Evolutionary conservation across 352 stramenopile species (phyloP), one percentile per base, ranked within the genome.

Genomic region (Globisporangium cystogenes): DNA sequence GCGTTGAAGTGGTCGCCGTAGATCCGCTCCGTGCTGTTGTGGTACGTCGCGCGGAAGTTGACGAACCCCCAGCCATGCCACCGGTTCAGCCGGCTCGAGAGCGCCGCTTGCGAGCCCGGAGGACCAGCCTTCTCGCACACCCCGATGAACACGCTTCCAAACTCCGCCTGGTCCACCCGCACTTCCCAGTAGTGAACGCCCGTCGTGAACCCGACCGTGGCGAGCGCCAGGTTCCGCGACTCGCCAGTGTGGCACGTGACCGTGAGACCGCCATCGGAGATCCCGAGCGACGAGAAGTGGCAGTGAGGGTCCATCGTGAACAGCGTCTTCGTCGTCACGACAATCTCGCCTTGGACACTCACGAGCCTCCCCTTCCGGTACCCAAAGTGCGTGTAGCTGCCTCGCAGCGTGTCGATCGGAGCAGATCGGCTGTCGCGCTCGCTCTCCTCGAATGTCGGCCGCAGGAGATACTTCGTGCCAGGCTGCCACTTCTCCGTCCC

Each of bases 121-220:
- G 82, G 82, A 11, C 83, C 74, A 27, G 85, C 70, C 48, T 95
- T 95, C 53, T 96, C 96, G 37, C 94, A 97, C 8, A 99, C 96
- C 23, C 96, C 96, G 43, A 99, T 96, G 51, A 98, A 99, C 24
- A 99, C 90, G 48, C 90, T 98, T n/a, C 96, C 96, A 64, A 98
- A 97, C 60, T 98, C 95, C 11, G 93, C 96, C 71, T 98, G 93
- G 62, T 99, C 96, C 6, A 99, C 74, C 33, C 97, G 97, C 7
- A 99, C 86, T 68, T 99, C 96, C 96, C 95, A 99, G 62, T 99
- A 99, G 71, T 99, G 96, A 18, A 98, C 78, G 36, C 96, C 96
- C 12, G 72, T 82, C 10, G 81, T 80, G 47, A 96, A 96, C 15
- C 89, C 86, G 0, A 96, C 82, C 3, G 79, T 95, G 18, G 76